Evolutionary conservation across 1,284 basidiomycete genomes (phyloP), one percentile per base, ranked within the genome.

Genomic region (Austroboletus rostrupii): DNA sequence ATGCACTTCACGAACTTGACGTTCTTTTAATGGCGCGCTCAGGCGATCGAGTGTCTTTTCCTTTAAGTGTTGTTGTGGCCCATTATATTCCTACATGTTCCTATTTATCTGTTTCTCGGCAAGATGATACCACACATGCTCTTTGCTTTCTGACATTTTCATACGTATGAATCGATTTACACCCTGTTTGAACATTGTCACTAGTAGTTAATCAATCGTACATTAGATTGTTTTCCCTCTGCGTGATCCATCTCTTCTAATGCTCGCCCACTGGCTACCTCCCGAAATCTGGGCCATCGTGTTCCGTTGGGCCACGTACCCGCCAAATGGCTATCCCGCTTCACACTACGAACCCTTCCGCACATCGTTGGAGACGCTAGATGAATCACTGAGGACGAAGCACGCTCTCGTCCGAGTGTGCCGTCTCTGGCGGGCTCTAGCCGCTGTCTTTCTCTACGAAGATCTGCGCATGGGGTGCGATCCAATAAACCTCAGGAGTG

Each of bases 231-330:
- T 12, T 23, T 23, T 41, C 26, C 19, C 7, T 40, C 39, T 5
- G 16, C 17, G 14, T 40, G 21, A 7, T n/a, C 23, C 23, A 26
- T 26, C 9, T 26, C 23, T 7, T 13, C 39, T 10, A 1, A 59
- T 63, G 53, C 17, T 29, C 42, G 23, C 16, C 38, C 50, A 55
- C n/a, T 60, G 79, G 13, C 78, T 37, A 13, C 78, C 79, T 14
- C 64, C 72, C 14, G 80, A 81, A 54, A 57, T 81, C 29, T 80
- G 77, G 79, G 61, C 77, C 16, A 57, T 73, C 43, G 70, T 81
- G n/a, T 70, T 81, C 43, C 64, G 68, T 43, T 73, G 69, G 70
- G 78, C 74, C 3, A 72, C 70, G 17, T 56, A 46, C 50, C 60
- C 59, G 56, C 57, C 36, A 19, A 57, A 48, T 37, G 69, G 67